Percentiles rank a stretch among this genome's conserved stretches.
Conservation (phyloP, 2,329 filamentous ascomycete species). For the Exophiala spinifera region DNA sequence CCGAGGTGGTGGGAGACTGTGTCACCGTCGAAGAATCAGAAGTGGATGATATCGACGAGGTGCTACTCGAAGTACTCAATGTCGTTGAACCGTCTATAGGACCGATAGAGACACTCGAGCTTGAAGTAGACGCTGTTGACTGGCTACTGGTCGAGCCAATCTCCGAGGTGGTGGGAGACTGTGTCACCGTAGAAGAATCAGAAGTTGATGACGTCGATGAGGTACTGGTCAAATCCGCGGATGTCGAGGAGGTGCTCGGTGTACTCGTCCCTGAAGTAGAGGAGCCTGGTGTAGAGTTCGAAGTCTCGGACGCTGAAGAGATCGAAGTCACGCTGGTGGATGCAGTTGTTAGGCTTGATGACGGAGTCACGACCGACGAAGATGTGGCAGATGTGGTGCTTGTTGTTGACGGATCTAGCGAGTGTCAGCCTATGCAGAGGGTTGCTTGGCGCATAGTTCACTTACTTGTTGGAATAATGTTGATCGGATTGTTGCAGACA, state of each 20-base stretch:
- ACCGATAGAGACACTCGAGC: not conserved
- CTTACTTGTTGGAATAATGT: not conserved
- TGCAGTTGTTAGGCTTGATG: not conserved
- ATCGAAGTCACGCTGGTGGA: not conserved
- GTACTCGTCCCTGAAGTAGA: not conserved
- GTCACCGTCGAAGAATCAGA: too few species aligned
- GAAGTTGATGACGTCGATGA: too few species aligned
- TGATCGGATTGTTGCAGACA: not conserved
- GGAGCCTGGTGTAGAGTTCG: not conserved
- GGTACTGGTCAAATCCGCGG: not conserved
- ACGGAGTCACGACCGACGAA: not conserved
- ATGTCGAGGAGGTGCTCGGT: not conserved
- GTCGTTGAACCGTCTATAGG: not conserved
- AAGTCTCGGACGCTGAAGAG: not conserved
- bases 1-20: too few species aligned
- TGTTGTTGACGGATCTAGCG: not conserved
- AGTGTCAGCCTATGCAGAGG: not conserved
- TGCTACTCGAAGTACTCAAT: not conserved
- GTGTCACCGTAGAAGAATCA: too few species aligned
- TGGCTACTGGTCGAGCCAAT: too few species aligned
- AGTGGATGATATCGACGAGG: too few species aligned
- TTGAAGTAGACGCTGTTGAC: not conserved
- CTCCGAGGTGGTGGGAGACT: too few species aligned
- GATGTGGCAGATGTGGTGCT: not conserved
- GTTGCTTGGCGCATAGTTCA: not conserved